Evolutionary conservation across 1,284 basidiomycete species (phyloP), one percentile per base, ranked within the genome.

Genomic region (Microstroma glucosiphilum): DNA sequence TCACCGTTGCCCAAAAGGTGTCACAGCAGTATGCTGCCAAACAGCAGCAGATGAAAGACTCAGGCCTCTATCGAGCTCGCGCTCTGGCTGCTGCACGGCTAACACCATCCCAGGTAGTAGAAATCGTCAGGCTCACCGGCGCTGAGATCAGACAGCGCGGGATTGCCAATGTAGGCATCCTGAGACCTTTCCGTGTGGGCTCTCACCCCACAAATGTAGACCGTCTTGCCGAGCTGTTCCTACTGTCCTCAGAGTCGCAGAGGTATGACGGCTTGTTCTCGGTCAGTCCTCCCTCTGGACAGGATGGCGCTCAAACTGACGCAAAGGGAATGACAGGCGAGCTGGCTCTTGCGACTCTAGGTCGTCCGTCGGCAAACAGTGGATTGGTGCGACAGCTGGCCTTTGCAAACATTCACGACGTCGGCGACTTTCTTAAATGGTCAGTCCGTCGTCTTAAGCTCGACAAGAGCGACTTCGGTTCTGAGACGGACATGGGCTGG

Each of bases 141-240:
- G 51, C 51, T 15, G 51, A 54, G 21, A 54, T 54, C 51, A 54
- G 26, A 21, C 51, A 54, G 51, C 51, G 51, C 25, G 73, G 73
- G 2, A 63, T 75, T 19, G 73, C 70, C 40, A 75, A 69, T 0
- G 55, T 69, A 1, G 73, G 73, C 9, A 67, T 75, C 11, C 72
- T 75, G 48, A 60, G 71, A 0, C 66, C 73, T 19, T 70, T 75
- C 42, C 67, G 72, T 21, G 60, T 72, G 40, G 62, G 70, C 56
- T 70, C 72, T 40, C 65, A 62, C 11, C 62, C 57, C 7, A 62
- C 67, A 8, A 58, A 62, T 8, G 58, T 68, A 1, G 60, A 66
- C n/a, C 65, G 60, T 41, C 64, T 75, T 25, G 57, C 70, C 41
- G 70, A 73, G 63, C 67, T 75, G 37, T 72, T 69, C 25, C 55